A percentile compares a stretch with the other conserved stretches of the same genome.
Conservation (phyloP, 2,329 filamentous ascomycete genomes). For the Stylonectria norvegica region DNA sequence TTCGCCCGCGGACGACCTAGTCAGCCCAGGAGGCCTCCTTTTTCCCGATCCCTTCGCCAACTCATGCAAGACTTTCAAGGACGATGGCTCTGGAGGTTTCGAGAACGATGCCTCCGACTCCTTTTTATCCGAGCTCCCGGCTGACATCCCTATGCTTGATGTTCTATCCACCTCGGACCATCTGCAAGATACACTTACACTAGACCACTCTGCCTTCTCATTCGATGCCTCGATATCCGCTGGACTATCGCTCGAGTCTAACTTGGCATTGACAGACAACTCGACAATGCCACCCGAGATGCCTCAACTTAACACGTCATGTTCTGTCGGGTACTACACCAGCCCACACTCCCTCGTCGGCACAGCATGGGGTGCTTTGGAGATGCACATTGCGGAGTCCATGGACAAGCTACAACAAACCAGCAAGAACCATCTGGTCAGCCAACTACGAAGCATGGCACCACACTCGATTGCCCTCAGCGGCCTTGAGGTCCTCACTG, state of each 20-base stretch:
- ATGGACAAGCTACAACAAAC: constrained; percentile 40
- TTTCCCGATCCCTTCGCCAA: constrained; percentile 21
- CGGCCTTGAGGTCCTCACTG: constrained; percentile 42
- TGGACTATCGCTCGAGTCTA: constrained; percentile 20
- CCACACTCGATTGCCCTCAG: constrained; percentile 36
- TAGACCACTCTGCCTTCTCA: constrained; percentile 37
- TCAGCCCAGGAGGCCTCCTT: constrained; percentile 33
- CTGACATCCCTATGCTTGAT: constrained; percentile 37
- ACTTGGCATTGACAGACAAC: constrained; percentile 36
- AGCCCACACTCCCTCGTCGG: constrained; percentile 36
- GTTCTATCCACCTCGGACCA: constrained; percentile 29
- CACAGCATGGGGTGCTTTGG: constrained; percentile 44
- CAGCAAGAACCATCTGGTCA: constrained; percentile 40
- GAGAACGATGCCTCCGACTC: constrained; percentile 29
- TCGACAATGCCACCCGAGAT: constrained; percentile 18
- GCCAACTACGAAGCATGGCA: constrained; percentile 39
- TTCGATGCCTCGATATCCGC: constrained; percentile 32
- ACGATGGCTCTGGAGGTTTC: constrained; percentile 22
- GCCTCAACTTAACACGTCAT: constrained; percentile 12
- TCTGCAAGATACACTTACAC: constrained; percentile 24
- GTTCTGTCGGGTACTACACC: constrained; percentile 23
- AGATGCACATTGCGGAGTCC: constrained; percentile 45
- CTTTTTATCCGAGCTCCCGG: constrained; percentile 42
- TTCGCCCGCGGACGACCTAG: constrained; percentile 42
- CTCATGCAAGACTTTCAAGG: constrained; percentile 20